Evolutionary conservation across 2,329 filamentous ascomycete genomes (phyloP), one percentile per base, ranked within the genome.

Genomic region (Hypoxylon rubiginosum): DNA sequence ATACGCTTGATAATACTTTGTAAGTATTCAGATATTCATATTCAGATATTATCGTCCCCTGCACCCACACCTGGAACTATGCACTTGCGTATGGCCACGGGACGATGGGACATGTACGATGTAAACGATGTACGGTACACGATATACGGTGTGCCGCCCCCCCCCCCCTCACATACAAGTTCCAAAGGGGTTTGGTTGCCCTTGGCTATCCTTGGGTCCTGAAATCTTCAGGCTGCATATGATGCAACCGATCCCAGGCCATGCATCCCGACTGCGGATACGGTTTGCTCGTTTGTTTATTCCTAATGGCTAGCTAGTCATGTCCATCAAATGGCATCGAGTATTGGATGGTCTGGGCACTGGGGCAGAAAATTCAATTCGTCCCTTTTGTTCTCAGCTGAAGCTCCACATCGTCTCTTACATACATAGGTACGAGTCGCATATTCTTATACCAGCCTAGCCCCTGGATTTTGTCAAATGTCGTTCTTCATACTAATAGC

Each of bases 221-320:
- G 46, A 59, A 63, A 48, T 61, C 36, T 53, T 45, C 36, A 43
- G 55, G 48, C 58, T 58, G 58, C 62, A 66, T 43, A 41, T 63
- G 41, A 63, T 68, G 62, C 59, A 63, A 55, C 51, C 43, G 28
- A 45, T 32, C 52, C 61, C 46, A 60, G 45, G 24, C 46, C 28
- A 51, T 60, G 50, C 49, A 48, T 56, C 49, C 64, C 57, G 48
- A 61, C 53, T 58, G 51, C 57, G 41, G 64, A 62, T 58, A 49
- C 49, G 21, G 39, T 52, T 54, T 41, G 4, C 54, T 21, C 48
- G 24, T 36, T 43, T 19, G 9, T 17, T 17, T 50, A 19, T 32
- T 36, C n/a, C 24, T 26, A 51, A 36, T 50, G 19, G 34, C 52
- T 54, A 39, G 28, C 15, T 17, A 54, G 4, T 9, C 2, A 9